Evolutionary conservation across 495 filamentous ascomycete species (phyloP), one percentile per base, ranked within the genome.

Genomic region (Aspergillus nanangensis): DNA sequence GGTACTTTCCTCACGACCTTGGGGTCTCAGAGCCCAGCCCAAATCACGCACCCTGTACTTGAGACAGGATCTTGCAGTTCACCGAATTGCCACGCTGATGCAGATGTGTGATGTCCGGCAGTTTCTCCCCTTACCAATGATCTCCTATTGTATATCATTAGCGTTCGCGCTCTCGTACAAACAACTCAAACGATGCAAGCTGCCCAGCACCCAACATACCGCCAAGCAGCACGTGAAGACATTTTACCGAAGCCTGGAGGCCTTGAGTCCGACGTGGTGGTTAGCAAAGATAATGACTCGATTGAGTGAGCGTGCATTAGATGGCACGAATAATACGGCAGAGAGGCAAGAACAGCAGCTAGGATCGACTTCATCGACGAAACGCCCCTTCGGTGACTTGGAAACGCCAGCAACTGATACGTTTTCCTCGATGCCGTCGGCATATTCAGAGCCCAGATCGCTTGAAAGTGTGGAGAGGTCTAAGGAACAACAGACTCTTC

Each of bases 141-240:
- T 51, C 25, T 39, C 56, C 20, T 62, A 62, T 41, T 33, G 53
- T 17, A 36, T 62, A 15, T 55, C 59, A 1, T 42, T 62, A 7
- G 56, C 37, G 1, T 59, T 62, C 41, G 56, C 55, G 1, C 44
- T 62, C 10, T 42, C 59, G 1, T 62, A 62, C 41, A 58, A 51
- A 23, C 56, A 56, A 3, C 29, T 50, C n/a, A 45, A 53, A 37
- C 38, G 38, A 19, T 45, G 41, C 14, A 42, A 53, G 33, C 38
- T 62, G 11, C 40, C 35, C 15, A 57, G 50, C n/a, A 34, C 41
- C 0, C 45, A 44, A 22, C 7, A 40, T 13, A 29, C 38, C 10
- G 53, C 60, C 11, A 48, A 46, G 18, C 27, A 51, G 1, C 37
- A 57, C 37, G 22, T 63, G 5, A 42, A 47, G 2, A 17, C 22